These are phyloP conservation scores for Melampsora larici-populina DNA, from an alignment of 1,284 basidiomycete species.

Conservation along the genomic window DNA sequence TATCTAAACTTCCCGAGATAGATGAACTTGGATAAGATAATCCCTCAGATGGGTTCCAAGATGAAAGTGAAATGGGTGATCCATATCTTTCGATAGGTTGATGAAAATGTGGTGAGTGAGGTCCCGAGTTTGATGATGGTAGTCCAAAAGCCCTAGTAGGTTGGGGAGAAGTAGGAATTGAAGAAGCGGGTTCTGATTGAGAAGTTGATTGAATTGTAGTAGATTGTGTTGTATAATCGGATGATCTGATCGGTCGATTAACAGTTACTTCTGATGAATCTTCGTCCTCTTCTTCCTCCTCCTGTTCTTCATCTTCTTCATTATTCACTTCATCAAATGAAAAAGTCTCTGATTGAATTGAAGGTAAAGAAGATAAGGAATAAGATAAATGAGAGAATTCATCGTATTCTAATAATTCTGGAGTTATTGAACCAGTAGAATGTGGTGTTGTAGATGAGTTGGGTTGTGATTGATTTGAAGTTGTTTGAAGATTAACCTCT, in stretches of 20 bases:
- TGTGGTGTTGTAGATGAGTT: too few species aligned
- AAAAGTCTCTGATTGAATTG: too few species aligned
- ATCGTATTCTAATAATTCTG: too few species aligned
- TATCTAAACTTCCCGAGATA: not conserved
- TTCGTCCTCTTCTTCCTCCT: not conserved
- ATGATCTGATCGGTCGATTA: not conserved
- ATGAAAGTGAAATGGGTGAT: not conserved
- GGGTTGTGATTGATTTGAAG: too few species aligned
- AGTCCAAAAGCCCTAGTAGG: not conserved
- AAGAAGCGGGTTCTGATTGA: not conserved
- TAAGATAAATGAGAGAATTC: too few species aligned
- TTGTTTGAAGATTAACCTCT: too few species aligned
- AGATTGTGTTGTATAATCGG: not conserved
- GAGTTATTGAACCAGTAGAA: too few species aligned
- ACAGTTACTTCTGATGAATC: constrained; percentile 1
- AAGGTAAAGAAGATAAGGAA: too few species aligned
- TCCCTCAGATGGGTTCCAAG: not conserved
- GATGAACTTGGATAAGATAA: constrained; percentile 15
- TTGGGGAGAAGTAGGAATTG: not conserved
- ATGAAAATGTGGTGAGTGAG: not conserved
- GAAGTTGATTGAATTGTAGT: not conserved
- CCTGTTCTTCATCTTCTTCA: too few species aligned
- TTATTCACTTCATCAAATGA: too few species aligned
- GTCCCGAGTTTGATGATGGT: not conserved
- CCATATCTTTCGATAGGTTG: not conserved